A percentile compares a stretch with the other conserved stretches of the same genome.
phyloP scores from a whole-genome alignment of 805 yeast species.

The Teunomyces barrocoloradensis region DNA sequence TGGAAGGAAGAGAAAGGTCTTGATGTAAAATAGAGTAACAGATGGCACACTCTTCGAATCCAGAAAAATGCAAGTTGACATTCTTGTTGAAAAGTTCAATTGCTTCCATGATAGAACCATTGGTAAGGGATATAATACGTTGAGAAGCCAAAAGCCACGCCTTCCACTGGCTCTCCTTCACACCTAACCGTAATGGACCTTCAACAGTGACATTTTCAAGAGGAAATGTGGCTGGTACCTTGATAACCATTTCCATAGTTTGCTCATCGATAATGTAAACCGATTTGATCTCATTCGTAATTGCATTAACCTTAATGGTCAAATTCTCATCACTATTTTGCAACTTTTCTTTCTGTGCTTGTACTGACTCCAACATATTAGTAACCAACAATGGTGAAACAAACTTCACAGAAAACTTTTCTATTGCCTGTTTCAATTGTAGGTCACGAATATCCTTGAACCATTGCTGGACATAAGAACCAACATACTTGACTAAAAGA shows the following conservation, averaged over 20 bases:
- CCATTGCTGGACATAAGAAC: constrained; percentile 66
- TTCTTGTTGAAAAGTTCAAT: constrained; percentile 68
- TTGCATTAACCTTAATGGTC: constrained; percentile 59
- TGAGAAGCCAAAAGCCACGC: constrained; percentile 94
- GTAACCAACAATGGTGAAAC: constrained; percentile 65
- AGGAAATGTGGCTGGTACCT: constrained; percentile 76
- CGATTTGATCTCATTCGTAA: constrained; percentile 67
- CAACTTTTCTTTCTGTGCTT: constrained; percentile 35
- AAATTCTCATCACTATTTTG: constrained; percentile 41
- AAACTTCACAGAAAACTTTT: constrained; percentile 55
- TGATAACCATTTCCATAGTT: constrained; percentile 72
- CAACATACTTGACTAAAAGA: constrained; percentile 47
- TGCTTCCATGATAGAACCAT: constrained; percentile 68
- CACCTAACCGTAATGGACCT: constrained; percentile 81
- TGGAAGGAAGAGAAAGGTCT: constrained; percentile 87
- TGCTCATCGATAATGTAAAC: constrained; percentile 83
- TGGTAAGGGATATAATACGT: constrained; percentile 70
- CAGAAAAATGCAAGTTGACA: constrained; percentile 81
- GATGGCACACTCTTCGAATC: constrained; percentile 95
- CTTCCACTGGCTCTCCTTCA: constrained; percentile 88
- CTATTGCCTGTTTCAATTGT: constrained; percentile 58
- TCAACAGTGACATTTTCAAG: constrained; percentile 68
- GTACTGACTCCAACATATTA: constrained; percentile 54
- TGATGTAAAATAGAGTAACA: constrained; percentile 91
- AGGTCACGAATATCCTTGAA: constrained; percentile 66